Base-by-base conservation (phyloP, 495 filamentous ascomycete species). In the Aspergillus ostianus region DNA sequence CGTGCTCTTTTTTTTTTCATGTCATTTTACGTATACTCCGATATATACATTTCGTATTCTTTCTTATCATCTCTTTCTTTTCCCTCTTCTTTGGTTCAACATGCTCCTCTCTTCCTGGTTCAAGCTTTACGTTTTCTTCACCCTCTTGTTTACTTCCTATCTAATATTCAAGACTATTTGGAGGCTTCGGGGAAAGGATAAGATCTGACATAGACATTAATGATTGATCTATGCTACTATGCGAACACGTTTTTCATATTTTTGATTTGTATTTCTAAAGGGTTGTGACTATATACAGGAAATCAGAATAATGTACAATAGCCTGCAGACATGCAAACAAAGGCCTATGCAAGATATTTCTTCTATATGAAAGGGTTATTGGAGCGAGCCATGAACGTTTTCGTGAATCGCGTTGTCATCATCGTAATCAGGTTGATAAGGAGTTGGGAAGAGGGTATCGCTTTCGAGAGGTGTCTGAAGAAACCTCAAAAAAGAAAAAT, bases 21-120 rank as follows among this genome's bases (percentile, higher is more conserved):
- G 36, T 41, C 12, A 18, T 53, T 32, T 53, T 36, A 3, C 21
- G 30, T 18, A 52, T 29, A 29, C 23, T 36, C 36, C 6, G 50
- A 56, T 59, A 52, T 65, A 57, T 58, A 51, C 27, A 19, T 48
- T 60, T n/a, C n/a, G n/a, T n/a, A n/a, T n/a, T n/a, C n/a, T n/a
- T n/a, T 26, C 23, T 26, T 26, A 26, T 26, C 23, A 26, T 26
- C 52, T 29, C 30, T 58, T 29, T 32, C 47, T 46, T 36, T 49
- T 45, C 51, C 8, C n/a, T 36, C 21, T 48, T 26, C 23, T 26
- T 26, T 61, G 53, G 29, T 41, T 41, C 36, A 41, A 15, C 9
- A 41, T 10, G 2, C 15, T 41, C 36, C 13, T 15, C 36, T 41
- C 13, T 41, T 41, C 36, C 36, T 41, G 23, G 23, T 41, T 41